Evolutionary conservation across 1,139 yeast species (phyloP), one percentile per base, ranked within the genome.

Genomic region (Lodderomyces parapsilosis): DNA sequence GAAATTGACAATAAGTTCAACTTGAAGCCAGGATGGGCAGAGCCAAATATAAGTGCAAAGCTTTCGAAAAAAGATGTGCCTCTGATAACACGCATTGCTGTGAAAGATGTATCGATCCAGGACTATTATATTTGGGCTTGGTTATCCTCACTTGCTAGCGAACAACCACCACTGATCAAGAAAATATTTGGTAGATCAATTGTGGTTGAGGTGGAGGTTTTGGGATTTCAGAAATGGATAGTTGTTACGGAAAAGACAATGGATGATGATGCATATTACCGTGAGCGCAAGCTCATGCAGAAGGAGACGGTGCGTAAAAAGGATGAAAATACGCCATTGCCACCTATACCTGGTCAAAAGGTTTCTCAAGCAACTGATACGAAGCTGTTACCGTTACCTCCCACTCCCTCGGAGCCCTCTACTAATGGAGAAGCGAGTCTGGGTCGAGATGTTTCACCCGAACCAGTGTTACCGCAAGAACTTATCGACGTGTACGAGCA

Each of bases 71-170:
- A 59, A 1, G 61, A 68, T 44, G 67, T 70, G 15, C 75, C 77
- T 2, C 54, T 65, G 19, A 66, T 57, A 45, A 63, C 74, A 3
- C 77, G 81, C 24, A 81, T 88, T 2, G 63, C 73, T 2, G 76
- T 85, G 13, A 66, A 78, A 14, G 78, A 86, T 48, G 84, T 86
- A 1, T 76, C 88, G 2, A 79, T 89, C 25, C 95, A 87, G 61
- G 96, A 89, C 58, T 89, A 86, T 58, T 88, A 84, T 56, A 86
- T 88, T 23, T 89, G 96, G 96, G 80, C 96, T 0, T 89, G 96
- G 96, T 68, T 88, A 53, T 81, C 90, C 2, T 78, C 90, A 2
- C 62, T 88, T 22, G 88, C 88, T 0, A 76, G 82, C 36, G 96
- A 89, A 56, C 88, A 87, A 58, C 81, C 90, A 0, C 69, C 75